A percentile compares a stretch with the other conserved stretches of the same genome.
phyloP scores from a whole-genome alignment of 257 asterid genomes.

The Craterostigma plantagineum region DNA sequence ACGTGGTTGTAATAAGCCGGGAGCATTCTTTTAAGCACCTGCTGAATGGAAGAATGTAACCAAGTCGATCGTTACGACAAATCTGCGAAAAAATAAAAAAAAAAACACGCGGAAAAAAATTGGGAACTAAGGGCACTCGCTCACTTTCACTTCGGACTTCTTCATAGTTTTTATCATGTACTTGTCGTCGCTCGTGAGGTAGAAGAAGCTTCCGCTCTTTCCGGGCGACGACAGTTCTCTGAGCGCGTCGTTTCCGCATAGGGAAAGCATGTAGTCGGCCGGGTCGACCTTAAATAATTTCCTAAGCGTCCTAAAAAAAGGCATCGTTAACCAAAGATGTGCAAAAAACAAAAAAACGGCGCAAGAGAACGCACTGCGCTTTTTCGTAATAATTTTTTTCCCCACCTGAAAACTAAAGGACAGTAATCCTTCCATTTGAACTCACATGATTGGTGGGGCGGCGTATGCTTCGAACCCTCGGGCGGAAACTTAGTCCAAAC shows the following conservation, averaged over 20 bases:
- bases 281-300: slow-evolving; percentile 79
- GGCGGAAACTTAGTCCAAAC: slow-evolving; percentile 71
- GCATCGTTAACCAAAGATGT: no score
- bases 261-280: slow-evolving; percentile 84
- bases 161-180: slow-evolving; percentile 92
- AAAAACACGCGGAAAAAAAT: no score
- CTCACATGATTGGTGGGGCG: slow-evolving; percentile 78
- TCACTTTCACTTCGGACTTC: slow-evolving; percentile 80
- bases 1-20: slow-evolving; percentile 77
- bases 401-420: slow-evolving; percentile 75
- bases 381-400: no score
- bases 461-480: slow-evolving; percentile 77
- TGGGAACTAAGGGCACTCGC: no score
- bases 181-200: slow-evolving; percentile 72
- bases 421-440: slow-evolving; percentile 93
- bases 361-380: no score
- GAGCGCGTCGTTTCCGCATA: slow-evolving; percentile 82
- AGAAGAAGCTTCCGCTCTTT: slow-evolving; percentile 88
- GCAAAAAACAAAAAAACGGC: no score
- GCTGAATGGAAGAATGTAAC: slow-evolving; percentile 11
- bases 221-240: slow-evolving; percentile 96
- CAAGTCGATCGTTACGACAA: no score
- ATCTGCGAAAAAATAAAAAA: no score
- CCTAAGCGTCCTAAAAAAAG: slow-evolving; percentile 46
- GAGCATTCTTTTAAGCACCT: slow-evolving; percentile 83